Conservation (phyloP, 306 rosid genomes). For the Gastrolobium villosum region DNA sequence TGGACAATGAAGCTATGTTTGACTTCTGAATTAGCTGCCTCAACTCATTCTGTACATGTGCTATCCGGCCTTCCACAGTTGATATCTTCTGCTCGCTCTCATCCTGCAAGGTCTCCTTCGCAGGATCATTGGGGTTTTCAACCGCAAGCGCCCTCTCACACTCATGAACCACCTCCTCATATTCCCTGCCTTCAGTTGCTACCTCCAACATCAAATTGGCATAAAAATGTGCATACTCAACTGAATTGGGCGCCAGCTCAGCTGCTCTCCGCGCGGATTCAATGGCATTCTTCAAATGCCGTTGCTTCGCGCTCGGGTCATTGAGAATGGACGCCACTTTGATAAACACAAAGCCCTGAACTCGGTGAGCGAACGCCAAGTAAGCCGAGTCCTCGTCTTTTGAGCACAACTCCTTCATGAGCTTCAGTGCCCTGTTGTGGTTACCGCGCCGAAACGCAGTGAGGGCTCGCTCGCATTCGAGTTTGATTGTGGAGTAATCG, state of each 20-base stretch:
- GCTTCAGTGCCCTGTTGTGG: constrained; percentile 83
- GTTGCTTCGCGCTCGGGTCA: constrained; percentile 71
- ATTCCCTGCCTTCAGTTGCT: constrained; percentile 82
- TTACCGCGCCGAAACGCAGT: constrained; percentile 88
- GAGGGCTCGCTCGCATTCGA: constrained; percentile 88
- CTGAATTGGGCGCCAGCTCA: constrained; percentile 79
- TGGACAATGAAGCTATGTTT: constrained; percentile 75
- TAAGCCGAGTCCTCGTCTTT: constrained; percentile 65
- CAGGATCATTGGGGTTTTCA: constrained; percentile 84
- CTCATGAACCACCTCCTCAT: constrained; percentile 85
- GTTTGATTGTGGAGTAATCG: constrained; percentile 63
- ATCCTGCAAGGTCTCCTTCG: constrained; percentile 88
- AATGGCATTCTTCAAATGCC: constrained; percentile 80
- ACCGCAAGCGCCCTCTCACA: constrained; percentile 85
- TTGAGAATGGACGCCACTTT: constrained; percentile 78
- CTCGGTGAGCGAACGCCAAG: constrained; percentile 76
- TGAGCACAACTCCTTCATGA: constrained; percentile 78
- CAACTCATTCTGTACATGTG: constrained; percentile 81
- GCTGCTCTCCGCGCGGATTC: constrained; percentile 84
- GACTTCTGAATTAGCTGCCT: constrained; percentile 92
- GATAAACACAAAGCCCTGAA: constrained; percentile 81
- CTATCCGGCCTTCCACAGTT: constrained; percentile 61
- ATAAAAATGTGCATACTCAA: constrained; percentile 83
- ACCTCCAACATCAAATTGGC: constrained; percentile 82
- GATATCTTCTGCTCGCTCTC: constrained; percentile 79